Percentiles rank a stretch among this genome's conserved stretches.
These are phyloP conservation scores for Trichoderma koningiopsis DNA, from an alignment of 2,329 filamentous ascomycete species.

Conservation along the genomic window DNA sequence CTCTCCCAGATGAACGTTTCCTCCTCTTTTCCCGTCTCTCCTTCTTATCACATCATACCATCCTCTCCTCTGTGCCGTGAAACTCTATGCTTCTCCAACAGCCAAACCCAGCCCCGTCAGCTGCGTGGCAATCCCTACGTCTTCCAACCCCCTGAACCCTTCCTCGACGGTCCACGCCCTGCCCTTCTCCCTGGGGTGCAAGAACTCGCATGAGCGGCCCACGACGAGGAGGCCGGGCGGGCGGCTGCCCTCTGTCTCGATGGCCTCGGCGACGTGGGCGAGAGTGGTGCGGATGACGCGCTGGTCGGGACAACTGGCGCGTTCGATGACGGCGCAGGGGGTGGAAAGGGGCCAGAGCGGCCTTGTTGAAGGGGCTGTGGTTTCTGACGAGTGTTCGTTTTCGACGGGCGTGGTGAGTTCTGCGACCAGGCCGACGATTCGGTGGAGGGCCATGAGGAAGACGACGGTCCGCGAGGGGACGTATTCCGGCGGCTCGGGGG, in stretches of 20 bases:
- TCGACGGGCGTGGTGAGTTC: slow-evolving; percentile 60
- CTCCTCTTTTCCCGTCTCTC: not conserved
- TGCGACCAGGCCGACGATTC: slow-evolving; percentile 71
- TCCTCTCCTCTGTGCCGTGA: not conserved
- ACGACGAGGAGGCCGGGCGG: slow-evolving; percentile 89
- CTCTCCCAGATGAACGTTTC: not conserved
- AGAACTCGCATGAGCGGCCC: slow-evolving; percentile 77
- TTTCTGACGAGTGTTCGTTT: slow-evolving; percentile 25
- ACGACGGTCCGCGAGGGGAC: slow-evolving; percentile 79
- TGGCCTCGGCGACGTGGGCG: slow-evolving; percentile 73
- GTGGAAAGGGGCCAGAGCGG: slow-evolving; percentile 72
- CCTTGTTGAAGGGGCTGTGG: slow-evolving; percentile 30
- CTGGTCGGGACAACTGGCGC: slow-evolving; percentile 93
- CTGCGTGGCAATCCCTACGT: slow-evolving; percentile 44
- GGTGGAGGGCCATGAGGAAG: slow-evolving; percentile 92
- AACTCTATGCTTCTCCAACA: not conserved
- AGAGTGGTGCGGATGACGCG: slow-evolving; percentile 87
- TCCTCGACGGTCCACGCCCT: slow-evolving; percentile 85
- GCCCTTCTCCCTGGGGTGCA: slow-evolving; percentile 60
- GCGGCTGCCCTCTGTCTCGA: slow-evolving; percentile 85
- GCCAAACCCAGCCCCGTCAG: slow-evolving; percentile 21
- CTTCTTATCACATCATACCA: not conserved
- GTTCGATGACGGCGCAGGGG: slow-evolving; percentile 89
- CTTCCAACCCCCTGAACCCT: slow-evolving; percentile 77
- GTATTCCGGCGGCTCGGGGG: slow-evolving; percentile 80